Conservation (phyloP, 495 filamentous ascomycete genomes). For the Talaromyces liani region DNA sequence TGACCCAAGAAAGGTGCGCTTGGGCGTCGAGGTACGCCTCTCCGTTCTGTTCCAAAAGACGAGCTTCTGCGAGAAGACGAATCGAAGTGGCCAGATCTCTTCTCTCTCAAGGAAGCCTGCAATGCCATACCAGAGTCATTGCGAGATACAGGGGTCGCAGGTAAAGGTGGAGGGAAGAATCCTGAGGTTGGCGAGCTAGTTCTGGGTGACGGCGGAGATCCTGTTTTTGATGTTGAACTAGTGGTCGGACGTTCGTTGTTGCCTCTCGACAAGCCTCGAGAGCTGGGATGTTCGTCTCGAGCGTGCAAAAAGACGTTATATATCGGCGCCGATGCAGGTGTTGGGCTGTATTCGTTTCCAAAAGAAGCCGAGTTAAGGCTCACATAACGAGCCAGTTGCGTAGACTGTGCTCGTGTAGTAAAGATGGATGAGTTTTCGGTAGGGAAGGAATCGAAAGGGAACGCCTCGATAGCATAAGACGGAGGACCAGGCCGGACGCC, state of each 20-base stretch:
- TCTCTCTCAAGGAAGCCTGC: slow-evolving; percentile 78
- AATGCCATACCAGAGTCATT: slow-evolving; percentile 86
- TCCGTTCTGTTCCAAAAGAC: slow-evolving; percentile 74
- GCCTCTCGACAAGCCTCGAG: slow-evolving; percentile 42
- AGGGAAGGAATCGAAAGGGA: slow-evolving; percentile 80
- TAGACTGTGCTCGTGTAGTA: slow-evolving; percentile 57
- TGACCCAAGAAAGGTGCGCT: slow-evolving; percentile 82
- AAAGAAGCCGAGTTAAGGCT: slow-evolving; percentile 84
- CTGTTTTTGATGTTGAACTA: slow-evolving; percentile 61
- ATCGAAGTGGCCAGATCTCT: slow-evolving; percentile 93
- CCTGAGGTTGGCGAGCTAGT: slow-evolving; percentile 70
- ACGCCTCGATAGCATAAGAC: slow-evolving; percentile 85
- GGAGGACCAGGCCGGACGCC: slow-evolving; percentile 86
- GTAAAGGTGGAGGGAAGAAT: slow-evolving; percentile 61
- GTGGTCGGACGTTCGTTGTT: slow-evolving; percentile 69
- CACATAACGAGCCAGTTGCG: slow-evolving; percentile 74
- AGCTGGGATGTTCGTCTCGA: slow-evolving; percentile 49
- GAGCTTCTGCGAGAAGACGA: slow-evolving; percentile 76
- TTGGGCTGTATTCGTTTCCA: slow-evolving; percentile 51
- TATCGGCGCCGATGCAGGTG: slow-evolving; percentile 48
- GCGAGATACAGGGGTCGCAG: slow-evolving; percentile 68
- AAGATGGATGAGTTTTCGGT: slow-evolving; percentile 80
- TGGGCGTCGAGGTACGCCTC: slow-evolving; percentile 59
- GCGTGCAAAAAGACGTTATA: slow-evolving; percentile 89
- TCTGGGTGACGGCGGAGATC: slow-evolving; percentile 73